Base-by-base conservation (phyloP, 768 basidiomycete species). In the Tricholoma furcatifolium region DNA sequence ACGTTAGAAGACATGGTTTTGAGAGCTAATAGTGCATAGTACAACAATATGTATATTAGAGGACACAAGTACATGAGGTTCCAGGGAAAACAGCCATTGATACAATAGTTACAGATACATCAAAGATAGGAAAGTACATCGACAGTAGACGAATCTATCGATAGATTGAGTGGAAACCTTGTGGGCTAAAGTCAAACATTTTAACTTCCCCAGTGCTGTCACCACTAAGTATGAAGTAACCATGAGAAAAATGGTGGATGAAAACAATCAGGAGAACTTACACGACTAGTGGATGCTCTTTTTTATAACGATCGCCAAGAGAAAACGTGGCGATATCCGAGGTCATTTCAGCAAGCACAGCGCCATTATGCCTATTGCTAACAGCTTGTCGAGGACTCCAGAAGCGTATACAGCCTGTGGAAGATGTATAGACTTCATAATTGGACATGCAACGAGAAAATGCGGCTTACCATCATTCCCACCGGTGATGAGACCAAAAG, bases 1-100 rank as follows among this genome's bases (percentile, higher is more conserved):
- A 75, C 85, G 8, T 68, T 98, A 65, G 93, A 96, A 62, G 88
- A 91, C 55, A 93, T 98, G 93, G 88, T 96, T 34, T 56, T 82
- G 24, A 77, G 82, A 55, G 87, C 86, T 4, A 74, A 65, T 49
- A 50, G 48, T 44, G 34, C 46, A 18, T 55, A 40, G 39, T 11
- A 36, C 11, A 24, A 38, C 9, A 23, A 47, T 36, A 7, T n/a
- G n/a, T n/a, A n/a, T 35, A 36, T 20, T 14, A 9, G 32, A 21
- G 31, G 14, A 38, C 32, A 30, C 7, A 27, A 27, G 27, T 7
- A 27, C 27, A 27, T 27, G 27, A 27, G 27, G 27, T 7, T 27
- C 7, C 7, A 4, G 27, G 7, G 27, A 3, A 27, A 27, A 27
- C 7, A 7, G 27, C 7, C 27, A 7, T 27, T 27, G 27, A 27